phyloP scores from a whole-genome alignment of 805 yeast genomes.

The Debaryomyces maramus region DNA sequence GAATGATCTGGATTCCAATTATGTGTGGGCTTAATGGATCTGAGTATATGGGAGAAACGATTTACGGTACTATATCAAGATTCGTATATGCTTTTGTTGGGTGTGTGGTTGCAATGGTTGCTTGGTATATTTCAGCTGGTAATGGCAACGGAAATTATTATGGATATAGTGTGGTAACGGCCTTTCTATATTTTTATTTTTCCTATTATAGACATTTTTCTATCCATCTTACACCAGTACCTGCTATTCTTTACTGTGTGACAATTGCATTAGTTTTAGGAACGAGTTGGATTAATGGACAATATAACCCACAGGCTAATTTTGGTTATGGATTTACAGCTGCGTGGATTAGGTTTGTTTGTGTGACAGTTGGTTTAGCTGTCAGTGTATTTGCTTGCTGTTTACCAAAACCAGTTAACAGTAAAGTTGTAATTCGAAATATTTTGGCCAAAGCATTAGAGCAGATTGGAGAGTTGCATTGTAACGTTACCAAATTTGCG shows the following conservation, averaged over 20 bases:
- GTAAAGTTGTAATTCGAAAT: slow-evolving; percentile 26
- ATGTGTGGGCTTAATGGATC: slow-evolving; percentile 3
- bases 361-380: slow-evolving; percentile 29
- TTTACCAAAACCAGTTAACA: slow-evolving; percentile 30
- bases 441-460: slow-evolving; percentile 22
- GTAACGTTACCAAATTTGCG: slow-evolving; percentile 28
- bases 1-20: slow-evolving; percentile 6
- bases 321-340: slow-evolving; percentile 30
- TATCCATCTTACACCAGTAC: slow-evolving; percentile 25
- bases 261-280: slow-evolving; percentile 32
- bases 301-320: slow-evolving; percentile 11
- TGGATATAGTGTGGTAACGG: slow-evolving; percentile 31
- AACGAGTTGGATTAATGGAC: slow-evolving; percentile 32
- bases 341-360: slow-evolving; percentile 27
- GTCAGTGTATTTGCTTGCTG: slow-evolving; percentile 30
- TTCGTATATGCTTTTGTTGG: neutral
- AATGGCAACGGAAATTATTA: slow-evolving; percentile 31
- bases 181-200: slow-evolving; percentile 21
- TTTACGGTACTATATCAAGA: neutral
- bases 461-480: slow-evolving; percentile 29
- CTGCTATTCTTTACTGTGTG: slow-evolving; percentile 26
- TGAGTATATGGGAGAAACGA: neutral
- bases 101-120: slow-evolving; percentile 16
- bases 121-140: slow-evolving; percentile 38
- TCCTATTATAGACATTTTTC: slow-evolving; percentile 32